phyloP scores from a whole-genome alignment of 2,329 filamentous ascomycete genomes.

The Pseudogymnoascus verrucosus region DNA sequence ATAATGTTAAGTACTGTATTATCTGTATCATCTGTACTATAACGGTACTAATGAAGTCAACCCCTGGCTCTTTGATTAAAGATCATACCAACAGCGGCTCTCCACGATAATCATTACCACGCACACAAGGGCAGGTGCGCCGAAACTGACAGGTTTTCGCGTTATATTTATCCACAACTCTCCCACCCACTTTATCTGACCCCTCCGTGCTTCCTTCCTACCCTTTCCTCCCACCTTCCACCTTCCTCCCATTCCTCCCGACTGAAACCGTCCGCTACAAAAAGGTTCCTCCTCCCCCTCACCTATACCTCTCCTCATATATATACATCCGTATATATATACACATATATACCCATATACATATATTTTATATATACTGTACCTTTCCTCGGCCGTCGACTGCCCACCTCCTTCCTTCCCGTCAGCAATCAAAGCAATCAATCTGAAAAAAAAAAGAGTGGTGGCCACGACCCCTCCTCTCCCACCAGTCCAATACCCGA shows the following conservation, averaged over 20 bases:
- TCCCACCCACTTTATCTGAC: not conserved
- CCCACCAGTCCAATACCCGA: not conserved
- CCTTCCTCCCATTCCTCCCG: not conserved
- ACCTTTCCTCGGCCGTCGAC: not conserved
- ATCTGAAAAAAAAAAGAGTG: not conserved
- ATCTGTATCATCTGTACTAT: not conserved
- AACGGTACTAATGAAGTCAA: not conserved
- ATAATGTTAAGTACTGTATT: not conserved
- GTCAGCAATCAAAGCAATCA: not conserved
- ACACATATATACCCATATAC: not conserved
- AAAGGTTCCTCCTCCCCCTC: not conserved
- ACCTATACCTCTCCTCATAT: not conserved
- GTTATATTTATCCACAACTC: not conserved
- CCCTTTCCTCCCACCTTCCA: not conserved
- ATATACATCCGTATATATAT: not conserved
- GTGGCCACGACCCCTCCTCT: not conserved
- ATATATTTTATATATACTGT: conserved; percentile 1
- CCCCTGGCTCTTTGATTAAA: not conserved
- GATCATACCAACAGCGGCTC: not conserved
- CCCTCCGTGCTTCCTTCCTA: conserved; percentile 1
- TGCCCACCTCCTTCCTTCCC: not conserved
- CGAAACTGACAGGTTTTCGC: not conserved
- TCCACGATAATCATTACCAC: not conserved
- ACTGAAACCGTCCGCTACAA: conserved; percentile 1
- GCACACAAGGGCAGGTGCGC: not conserved